Conservation (phyloP, 2,329 filamentous ascomycete species). For the Xylariaceae sp. region DNA sequence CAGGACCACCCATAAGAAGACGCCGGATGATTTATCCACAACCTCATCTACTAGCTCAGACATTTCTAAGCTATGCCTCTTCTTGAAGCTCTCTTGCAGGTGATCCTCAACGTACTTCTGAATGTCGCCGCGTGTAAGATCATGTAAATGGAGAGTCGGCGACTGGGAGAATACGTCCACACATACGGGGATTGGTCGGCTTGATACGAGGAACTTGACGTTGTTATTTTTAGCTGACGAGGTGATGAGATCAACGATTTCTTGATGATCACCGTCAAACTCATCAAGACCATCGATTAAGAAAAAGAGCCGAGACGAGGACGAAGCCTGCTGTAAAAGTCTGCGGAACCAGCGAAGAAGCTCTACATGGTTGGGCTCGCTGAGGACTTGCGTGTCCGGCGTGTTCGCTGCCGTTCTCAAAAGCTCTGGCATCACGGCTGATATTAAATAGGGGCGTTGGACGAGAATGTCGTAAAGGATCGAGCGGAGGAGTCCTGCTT, state of each 20-base stretch:
- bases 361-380: too few species aligned
- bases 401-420: too few species aligned
- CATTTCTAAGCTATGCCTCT: too few species aligned
- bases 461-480: background rate
- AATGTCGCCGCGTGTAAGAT: slow-evolving; percentile 23
- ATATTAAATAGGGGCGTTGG: too few species aligned
- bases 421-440: too few species aligned
- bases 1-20: slow-evolving; percentile 20
- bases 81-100: background rate
- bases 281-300: slow-evolving; percentile 15
- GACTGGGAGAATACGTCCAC: slow-evolving; percentile 13
- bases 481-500: background rate
- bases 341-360: too few species aligned
- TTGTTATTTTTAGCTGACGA: background rate
- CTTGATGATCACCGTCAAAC: background rate
- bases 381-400: too few species aligned
- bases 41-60: background rate
- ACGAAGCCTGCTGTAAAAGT: too few species aligned
- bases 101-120: background rate
- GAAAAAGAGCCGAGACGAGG: background rate
- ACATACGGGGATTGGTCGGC: slow-evolving; percentile 33
- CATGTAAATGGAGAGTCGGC: slow-evolving; percentile 16
- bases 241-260: background rate
- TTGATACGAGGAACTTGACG: slow-evolving; percentile 38
- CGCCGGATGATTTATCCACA: slow-evolving; percentile 14